Base-by-base conservation (phyloP, 441 rosid genomes). In the Populus hybrid region DNA sequence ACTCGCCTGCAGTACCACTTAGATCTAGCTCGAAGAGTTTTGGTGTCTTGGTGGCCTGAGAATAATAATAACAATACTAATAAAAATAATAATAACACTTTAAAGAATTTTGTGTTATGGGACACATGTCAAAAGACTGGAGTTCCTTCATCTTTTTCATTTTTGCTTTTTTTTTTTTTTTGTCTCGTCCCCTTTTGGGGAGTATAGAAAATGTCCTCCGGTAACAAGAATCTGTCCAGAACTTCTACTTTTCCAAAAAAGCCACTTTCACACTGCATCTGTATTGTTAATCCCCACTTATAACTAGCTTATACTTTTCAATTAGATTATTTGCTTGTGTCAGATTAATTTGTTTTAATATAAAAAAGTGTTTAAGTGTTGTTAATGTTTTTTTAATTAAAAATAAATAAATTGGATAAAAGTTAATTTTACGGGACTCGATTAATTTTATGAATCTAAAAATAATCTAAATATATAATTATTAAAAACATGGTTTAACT, bases 161-260 rank as follows among this genome's bases (percentile, higher is more conserved):
- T 6, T 72, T 33, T 40, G 65, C 63, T n/a, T n/a, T n/a, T n/a
- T 61, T 77, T 79, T 10, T 38, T 38, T 40, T 38, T 14, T 64
- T 53, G 80, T 20, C 65, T 71, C 75, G 75, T 76, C 53, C 36
- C 83, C 83, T 7, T 35, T 20, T 20, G 67, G 74, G 77, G 78
- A 35, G 82, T 70, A 70, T 40, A 23, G 33, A 16, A 16, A 7
- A 24, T 24, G 66, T 72, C 21, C 38, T 45, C 50, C 23, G 3
- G 18, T 59, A 1, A 18, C 11, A 29, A 28, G 72, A 77, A 72
- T 83, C 81, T 53, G 36, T 75, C 80, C 35, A 33, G 69, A 74
- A 33, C 10, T 36, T 71, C 35, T 69, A 23, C 24, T 14, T 35
- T 28, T 75, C 9, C 45, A 36, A 40, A 24, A 67, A 73, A 64